Evolutionary conservation across 2,329 filamentous ascomycete species (phyloP).

Genomic region (Ustulina deusta): DNA sequence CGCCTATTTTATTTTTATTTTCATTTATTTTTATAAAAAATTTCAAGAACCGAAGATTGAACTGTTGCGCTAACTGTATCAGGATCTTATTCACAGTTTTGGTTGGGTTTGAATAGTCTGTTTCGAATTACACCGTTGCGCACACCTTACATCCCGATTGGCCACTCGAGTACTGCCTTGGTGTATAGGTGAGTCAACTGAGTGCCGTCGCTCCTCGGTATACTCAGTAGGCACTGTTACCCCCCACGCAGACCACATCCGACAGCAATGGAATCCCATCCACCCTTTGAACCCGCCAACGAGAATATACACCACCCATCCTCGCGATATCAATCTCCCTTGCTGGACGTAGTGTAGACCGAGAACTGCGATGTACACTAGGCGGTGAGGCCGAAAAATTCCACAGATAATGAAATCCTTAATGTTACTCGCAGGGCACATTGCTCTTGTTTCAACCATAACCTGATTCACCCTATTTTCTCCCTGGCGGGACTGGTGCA

Average conservation of each 20-base stretch:
- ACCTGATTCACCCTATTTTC: neutral
- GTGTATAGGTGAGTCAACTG: neutral
- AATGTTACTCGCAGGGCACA: neutral
- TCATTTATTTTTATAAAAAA: too few relatives aligned
- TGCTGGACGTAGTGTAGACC: neutral
- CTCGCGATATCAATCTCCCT: neutral
- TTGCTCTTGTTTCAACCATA: constrained; percentile 4
- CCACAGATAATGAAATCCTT: neutral
- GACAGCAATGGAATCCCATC: neutral
- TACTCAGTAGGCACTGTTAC: neutral
- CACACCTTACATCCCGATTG: neutral
- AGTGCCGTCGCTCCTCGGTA: neutral
- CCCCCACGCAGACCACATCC: neutral
- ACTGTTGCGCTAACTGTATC: neutral
- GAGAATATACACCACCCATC: neutral
- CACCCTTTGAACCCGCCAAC: too few relatives aligned
- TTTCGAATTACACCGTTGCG: neutral
- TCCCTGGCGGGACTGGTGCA: neutral
- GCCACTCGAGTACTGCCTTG: neutral
- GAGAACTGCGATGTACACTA: neutral
- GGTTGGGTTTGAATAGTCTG: neutral
- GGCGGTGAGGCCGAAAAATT: neutral
- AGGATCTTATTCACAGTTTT: neutral
- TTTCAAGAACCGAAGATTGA: neutral
- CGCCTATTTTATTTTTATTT: neutral